Evolutionary conservation across 371 early-diverging fungal genomes (phyloP).

Genomic region (Syncephalastrum monosporum): DNA sequence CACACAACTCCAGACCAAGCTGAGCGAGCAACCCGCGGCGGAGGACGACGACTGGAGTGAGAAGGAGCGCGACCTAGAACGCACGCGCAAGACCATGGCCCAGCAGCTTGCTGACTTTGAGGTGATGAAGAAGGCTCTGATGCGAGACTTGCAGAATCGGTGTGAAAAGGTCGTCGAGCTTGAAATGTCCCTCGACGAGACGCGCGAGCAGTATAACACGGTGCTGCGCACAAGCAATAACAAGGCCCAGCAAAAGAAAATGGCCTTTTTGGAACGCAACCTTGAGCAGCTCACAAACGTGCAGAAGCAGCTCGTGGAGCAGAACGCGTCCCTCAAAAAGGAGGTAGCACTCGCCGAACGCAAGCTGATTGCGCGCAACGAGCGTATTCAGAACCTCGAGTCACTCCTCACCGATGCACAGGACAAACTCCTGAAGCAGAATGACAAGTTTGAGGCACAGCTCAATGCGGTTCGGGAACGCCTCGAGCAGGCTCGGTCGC

Average conservation of each 20-base stretch:
- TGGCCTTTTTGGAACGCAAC: slow-evolving; percentile 93
- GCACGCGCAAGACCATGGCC: slow-evolving; percentile 87
- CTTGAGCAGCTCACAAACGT: slow-evolving; percentile 92
- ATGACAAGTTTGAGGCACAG: slow-evolving; percentile 67
- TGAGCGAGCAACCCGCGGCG: slow-evolving; percentile 23
- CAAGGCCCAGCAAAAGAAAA: slow-evolving; percentile 89
- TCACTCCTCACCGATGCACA: slow-evolving; percentile 77
- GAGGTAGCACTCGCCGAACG: slow-evolving; percentile 87
- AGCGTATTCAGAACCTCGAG: slow-evolving; percentile 91
- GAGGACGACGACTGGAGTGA: slow-evolving; percentile 32
- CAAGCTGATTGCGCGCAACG: slow-evolving; percentile 87
- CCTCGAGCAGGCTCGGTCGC: slow-evolving; percentile 66
- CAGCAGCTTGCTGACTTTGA: slow-evolving; percentile 93
- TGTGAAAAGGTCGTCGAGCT: slow-evolving; percentile 95
- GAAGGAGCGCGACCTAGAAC: slow-evolving; percentile 81
- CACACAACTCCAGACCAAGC: slow-evolving; percentile 58
- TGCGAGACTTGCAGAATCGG: slow-evolving; percentile 93
- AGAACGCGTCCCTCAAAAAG: slow-evolving; percentile 92
- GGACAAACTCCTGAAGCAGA: slow-evolving; percentile 74
- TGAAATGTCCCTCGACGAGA: slow-evolving; percentile 91
- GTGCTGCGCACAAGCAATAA: slow-evolving; percentile 79
- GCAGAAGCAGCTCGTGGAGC: slow-evolving; percentile 94
- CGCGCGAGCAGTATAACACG: slow-evolving; percentile 86
- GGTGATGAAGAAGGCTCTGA: slow-evolving; percentile 93
- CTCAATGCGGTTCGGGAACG: slow-evolving; percentile 65